A percentile compares a stretch with the other conserved stretches of the same genome.
Evolutionary conservation across 495 filamentous ascomycete species (phyloP).

Genomic region (Aspergillus baeticus): DNA sequence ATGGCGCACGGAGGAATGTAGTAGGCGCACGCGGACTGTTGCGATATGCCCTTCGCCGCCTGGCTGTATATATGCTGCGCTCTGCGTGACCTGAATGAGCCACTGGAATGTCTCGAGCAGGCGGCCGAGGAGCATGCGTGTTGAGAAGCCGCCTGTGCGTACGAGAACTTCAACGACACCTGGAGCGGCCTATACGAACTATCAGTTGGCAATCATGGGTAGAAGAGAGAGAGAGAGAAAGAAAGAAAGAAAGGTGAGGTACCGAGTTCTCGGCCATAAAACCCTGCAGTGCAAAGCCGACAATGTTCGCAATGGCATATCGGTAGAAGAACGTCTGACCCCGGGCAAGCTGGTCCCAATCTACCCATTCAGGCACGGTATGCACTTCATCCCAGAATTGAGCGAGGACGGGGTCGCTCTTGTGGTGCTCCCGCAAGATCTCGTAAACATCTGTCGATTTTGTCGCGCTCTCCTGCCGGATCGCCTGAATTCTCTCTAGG

Average conservation of each 20-base stretch:
- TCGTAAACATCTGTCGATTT: slow-evolving; percentile 10
- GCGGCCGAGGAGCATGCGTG: slow-evolving; percentile 53
- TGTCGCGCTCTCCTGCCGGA: slow-evolving; percentile 20
- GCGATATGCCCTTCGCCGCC: slow-evolving; percentile 64
- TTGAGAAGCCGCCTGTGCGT: slow-evolving; percentile 67
- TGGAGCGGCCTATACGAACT: slow-evolving; percentile 26
- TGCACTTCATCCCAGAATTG: slow-evolving; percentile 60
- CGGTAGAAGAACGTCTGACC: slow-evolving; percentile 63
- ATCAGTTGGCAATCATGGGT: too few relatives aligned
- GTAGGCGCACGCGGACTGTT: slow-evolving; percentile 65
- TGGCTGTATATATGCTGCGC: slow-evolving; percentile 59
- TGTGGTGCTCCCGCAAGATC: slow-evolving; percentile 38
- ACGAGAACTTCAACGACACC: slow-evolving; percentile 65
- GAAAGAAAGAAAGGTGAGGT: neutral
- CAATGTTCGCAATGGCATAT: slow-evolving; percentile 59
- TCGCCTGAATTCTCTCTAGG: slow-evolving; percentile 40
- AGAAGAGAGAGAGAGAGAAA: neutral
- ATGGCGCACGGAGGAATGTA: slow-evolving; percentile 67
- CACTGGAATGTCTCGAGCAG: slow-evolving; percentile 61
- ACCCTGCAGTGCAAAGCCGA: slow-evolving; percentile 62
- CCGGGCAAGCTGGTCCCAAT: slow-evolving; percentile 66
- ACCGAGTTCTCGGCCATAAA: slow-evolving; percentile 57
- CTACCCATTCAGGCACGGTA: slow-evolving; percentile 65
- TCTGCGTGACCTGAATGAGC: slow-evolving; percentile 63
- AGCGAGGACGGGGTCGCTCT: slow-evolving; percentile 45